These are phyloP conservation scores for Hansenula lynferdii DNA, from an alignment of 1,139 yeast species.

Conservation along the genomic window DNA sequence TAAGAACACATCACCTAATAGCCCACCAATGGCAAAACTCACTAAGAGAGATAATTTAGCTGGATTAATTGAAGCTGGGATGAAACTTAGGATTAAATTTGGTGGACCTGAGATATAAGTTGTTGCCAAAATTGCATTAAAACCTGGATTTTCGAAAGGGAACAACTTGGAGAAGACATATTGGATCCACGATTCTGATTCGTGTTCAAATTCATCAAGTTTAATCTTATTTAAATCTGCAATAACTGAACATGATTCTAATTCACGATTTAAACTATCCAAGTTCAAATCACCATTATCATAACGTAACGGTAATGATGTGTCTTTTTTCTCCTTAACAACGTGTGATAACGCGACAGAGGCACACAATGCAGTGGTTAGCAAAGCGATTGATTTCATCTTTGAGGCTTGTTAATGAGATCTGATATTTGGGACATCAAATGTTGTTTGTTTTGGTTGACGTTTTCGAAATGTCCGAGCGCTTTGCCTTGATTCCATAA, in stretches of 20 bases:
- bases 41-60: constrained; percentile 45
- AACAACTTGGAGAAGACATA: constrained; percentile 36
- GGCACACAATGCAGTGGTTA: background rate
- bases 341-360: background rate
- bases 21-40: constrained; percentile 66
- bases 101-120: constrained; percentile 60
- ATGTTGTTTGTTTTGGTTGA: too few species aligned
- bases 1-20: constrained; percentile 63
- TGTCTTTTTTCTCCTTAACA: background rate
- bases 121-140: constrained; percentile 58
- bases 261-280: constrained; percentile 23
- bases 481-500: too few species aligned
- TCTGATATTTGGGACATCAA: too few species aligned
- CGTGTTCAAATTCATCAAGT: constrained; percentile 14
- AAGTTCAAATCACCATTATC: constrained; percentile 37
- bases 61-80: constrained; percentile 46
- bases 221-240: constrained; percentile 25
- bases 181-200: constrained; percentile 25
- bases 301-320: constrained; percentile 12
- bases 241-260: constrained; percentile 33
- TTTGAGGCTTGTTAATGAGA: too few species aligned
- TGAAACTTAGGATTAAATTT: constrained; percentile 43
- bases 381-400: too few species aligned
- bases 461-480: too few species aligned
- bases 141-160: constrained; percentile 45